Evolutionary conservation across 1,284 basidiomycete species (phyloP).

Genomic region (Clitocybe nebularis): DNA sequence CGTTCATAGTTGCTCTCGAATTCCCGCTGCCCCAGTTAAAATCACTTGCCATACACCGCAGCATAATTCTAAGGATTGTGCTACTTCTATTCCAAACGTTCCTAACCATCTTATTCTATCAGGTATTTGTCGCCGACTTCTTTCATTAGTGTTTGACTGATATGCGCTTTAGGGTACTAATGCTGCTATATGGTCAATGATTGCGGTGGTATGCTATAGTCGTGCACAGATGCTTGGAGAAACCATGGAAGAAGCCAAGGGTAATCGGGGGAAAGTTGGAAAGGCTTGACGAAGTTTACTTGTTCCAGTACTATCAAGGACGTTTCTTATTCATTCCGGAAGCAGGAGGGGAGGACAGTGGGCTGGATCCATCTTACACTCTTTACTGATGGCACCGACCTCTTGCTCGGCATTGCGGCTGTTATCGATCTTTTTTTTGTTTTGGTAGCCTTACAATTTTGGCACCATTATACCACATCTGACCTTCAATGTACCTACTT

Average conservation of each 20-base stretch:
- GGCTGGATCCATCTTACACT: conserved; percentile 27
- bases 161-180: conserved; percentile 60
- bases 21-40: conserved; percentile 60
- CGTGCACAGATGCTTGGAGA: conserved; percentile 65
- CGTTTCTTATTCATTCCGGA: conserved; percentile 13
- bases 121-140: conserved; percentile 43
- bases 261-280: conserved; percentile 55
- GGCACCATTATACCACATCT: conserved; percentile 4
- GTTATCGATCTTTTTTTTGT: neutral
- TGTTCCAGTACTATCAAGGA: conserved; percentile 4
- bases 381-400: conserved; percentile 15
- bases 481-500: conserved; percentile 12
- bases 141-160: conserved; percentile 1
- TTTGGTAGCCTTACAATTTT: conserved; percentile 7
- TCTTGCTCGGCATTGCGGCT: conserved; percentile 5
- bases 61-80: conserved; percentile 59
- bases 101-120: conserved; percentile 72
- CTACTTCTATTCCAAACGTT: conserved; percentile 62
- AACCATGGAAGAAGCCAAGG: conserved; percentile 60
- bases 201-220: conserved; percentile 62
- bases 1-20: conserved; percentile 62
- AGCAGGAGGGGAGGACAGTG: conserved; percentile 17
- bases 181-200: conserved; percentile 65
- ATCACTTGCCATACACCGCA: conserved; percentile 56
- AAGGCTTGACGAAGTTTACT: conserved; percentile 39